Percentiles rank a stretch among this genome's conserved stretches.
Conservation (phyloP, 2,329 filamentous ascomycete species). For the Alternaria infectoria region DNA sequence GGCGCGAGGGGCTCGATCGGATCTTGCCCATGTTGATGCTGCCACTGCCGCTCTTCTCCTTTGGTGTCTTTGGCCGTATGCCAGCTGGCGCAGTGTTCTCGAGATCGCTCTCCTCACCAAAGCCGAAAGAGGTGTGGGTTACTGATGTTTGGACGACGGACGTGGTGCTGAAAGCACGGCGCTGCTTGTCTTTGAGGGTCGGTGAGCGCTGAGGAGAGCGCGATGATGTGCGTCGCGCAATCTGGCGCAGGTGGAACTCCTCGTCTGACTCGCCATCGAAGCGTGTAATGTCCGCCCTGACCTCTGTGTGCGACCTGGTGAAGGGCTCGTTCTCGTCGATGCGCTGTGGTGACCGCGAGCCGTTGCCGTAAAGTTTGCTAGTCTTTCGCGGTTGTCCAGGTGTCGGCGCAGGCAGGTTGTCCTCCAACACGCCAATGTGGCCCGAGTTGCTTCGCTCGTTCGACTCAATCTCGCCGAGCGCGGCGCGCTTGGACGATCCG, state of each 20-base stretch:
- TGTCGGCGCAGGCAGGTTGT: constrained; percentile 92
- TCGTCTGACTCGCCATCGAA: constrained; percentile 76
- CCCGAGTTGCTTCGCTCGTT: constrained; percentile 64
- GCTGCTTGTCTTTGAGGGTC: constrained; percentile 62
- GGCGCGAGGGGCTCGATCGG: constrained; percentile 52
- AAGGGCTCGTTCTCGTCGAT: constrained; percentile 58
- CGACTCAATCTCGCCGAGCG: constrained; percentile 91
- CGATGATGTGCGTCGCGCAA: constrained; percentile 66
- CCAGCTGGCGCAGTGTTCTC: constrained; percentile 51
- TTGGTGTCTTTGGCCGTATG: constrained; percentile 54
- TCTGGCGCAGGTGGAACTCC: constrained; percentile 74
- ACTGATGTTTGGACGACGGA: constrained; percentile 57
- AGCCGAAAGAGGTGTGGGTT: constrained; percentile 43
- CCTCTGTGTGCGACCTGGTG: constrained; percentile 64
- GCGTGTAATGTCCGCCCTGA: constrained; percentile 64
- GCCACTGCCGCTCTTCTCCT: constrained; percentile 50
- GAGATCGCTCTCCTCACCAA: constrained; percentile 53
- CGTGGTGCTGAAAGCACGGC: constrained; percentile 76
- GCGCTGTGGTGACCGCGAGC: constrained; percentile 42
- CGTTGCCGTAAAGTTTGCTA: constrained; percentile 73
- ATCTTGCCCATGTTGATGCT: constrained; percentile 54
- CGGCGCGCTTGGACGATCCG: constrained; percentile 75
- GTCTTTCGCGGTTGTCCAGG: constrained; percentile 95
- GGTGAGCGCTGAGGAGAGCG: constrained; percentile 68
- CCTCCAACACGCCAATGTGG: constrained; percentile 73